These are phyloP conservation scores for Coleophoma eucalyptorum DNA, from an alignment of 2,329 filamentous ascomycete species.

Conservation along the genomic window DNA sequence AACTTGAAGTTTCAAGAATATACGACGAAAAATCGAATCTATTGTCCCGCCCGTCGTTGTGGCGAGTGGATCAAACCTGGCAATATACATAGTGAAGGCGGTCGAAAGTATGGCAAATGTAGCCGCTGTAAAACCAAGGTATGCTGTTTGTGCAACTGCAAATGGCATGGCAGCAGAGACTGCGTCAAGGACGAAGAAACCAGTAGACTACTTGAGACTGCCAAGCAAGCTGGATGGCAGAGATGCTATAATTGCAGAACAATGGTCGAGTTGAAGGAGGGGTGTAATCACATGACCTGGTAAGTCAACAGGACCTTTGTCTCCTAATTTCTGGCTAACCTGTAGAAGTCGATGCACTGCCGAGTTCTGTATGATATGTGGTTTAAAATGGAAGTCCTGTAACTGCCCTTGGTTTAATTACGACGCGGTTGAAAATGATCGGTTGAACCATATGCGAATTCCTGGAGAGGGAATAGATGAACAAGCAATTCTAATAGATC, in stretches of 20 bases:
- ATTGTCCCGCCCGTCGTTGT: constrained; percentile 71
- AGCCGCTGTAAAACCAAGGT: constrained; percentile 68
- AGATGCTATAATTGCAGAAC: constrained; percentile 70
- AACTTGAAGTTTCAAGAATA: constrained; percentile 78
- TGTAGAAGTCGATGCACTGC: constrained; percentile 66
- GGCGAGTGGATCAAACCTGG: constrained; percentile 76
- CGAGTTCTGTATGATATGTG: constrained; percentile 86
- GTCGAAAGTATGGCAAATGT: constrained; percentile 67
- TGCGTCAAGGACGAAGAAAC: constrained; percentile 72
- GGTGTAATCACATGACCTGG: constrained; percentile 88
- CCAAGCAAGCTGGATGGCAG: constrained; percentile 68
- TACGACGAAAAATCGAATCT: constrained; percentile 69
- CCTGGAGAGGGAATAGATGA: constrained; percentile 29
- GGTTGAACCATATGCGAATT: constrained; percentile 47
- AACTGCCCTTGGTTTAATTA: constrained; percentile 79
- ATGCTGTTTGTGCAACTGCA: constrained; percentile 69
- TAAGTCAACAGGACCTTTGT: constrained; percentile 36
- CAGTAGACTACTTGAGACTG: constrained; percentile 57
- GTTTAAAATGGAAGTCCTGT: constrained; percentile 76
- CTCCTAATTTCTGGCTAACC: constrained; percentile 7
- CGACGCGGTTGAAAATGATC: constrained; percentile 49
- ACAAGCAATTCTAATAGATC: constrained; percentile 21
- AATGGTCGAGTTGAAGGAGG: constrained; percentile 76
- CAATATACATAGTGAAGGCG: constrained; percentile 57
- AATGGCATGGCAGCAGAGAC: constrained; percentile 65